Percentiles rank a stretch among this genome's conserved stretches.
Conservation (phyloP, 306 rosid species). For the Canavalia gladiata region DNA sequence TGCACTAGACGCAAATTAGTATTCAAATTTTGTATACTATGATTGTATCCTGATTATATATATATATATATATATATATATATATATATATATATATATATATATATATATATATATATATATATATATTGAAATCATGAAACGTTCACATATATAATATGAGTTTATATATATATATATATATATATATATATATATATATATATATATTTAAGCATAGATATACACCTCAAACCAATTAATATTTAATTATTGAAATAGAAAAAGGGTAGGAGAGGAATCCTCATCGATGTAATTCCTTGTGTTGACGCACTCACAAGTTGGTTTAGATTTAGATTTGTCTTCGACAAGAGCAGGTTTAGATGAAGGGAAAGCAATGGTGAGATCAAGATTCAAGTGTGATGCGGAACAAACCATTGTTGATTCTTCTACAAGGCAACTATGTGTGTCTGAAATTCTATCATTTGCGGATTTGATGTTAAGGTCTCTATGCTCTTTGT, state of each 20-base stretch:
- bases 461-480: not conserved
- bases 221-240: not conserved
- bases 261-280: constrained; percentile 50
- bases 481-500: constrained; percentile 24
- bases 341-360: constrained; percentile 12
- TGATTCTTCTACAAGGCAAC: constrained; percentile 47
- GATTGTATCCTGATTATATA: no score
- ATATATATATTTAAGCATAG: no score
- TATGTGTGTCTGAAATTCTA: not conserved
- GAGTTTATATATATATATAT: not conserved
- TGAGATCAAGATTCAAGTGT: constrained; percentile 59
- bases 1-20: no score
- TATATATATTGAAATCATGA: not conserved
- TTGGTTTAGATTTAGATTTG: constrained; percentile 25
- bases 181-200: not conserved
- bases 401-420: constrained; percentile 33
- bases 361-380: constrained; percentile 58
- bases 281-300: constrained; percentile 34
- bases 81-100: not conserved
- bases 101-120: not conserved
- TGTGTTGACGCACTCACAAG: not conserved
- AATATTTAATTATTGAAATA: constrained; percentile 43
- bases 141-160: not conserved
- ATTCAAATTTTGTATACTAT: no score
- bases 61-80: not conserved